Percentiles rank a stretch among this genome's conserved stretches.
phyloP scores from a whole-genome alignment of 164 flowering plant species.

The Nelumbo lutea region DNA sequence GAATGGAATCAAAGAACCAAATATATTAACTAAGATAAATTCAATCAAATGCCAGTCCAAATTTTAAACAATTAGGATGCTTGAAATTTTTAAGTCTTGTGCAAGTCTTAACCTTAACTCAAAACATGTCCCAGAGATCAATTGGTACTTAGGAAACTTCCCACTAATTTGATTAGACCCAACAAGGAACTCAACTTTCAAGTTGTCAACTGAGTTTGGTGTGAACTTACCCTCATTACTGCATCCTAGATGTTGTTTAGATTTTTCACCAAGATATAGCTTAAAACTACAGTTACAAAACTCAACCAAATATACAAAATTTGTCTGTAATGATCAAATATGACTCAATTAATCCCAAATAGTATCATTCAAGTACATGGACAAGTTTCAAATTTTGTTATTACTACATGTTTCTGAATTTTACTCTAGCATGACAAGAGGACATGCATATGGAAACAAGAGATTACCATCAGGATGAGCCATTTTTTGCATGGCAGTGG shows the following conservation, averaged over 20 bases:
- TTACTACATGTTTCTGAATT: background rate
- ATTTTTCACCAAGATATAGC: background rate
- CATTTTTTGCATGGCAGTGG: conserved; percentile 58
- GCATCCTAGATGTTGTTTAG: too few relatives aligned
- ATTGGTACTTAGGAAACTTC: too few relatives aligned
- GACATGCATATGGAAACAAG: background rate
- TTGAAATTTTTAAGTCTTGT: too few relatives aligned
- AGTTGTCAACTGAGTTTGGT: background rate
- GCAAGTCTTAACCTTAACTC: too few relatives aligned
- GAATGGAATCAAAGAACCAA: too few relatives aligned
- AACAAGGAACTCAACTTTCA: background rate
- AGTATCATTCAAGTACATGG: background rate
- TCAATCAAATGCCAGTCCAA: too few relatives aligned
- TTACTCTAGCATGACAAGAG: background rate
- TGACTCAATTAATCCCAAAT: background rate
- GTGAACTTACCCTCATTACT: background rate
- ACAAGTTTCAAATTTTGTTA: background rate
- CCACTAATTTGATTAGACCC: background rate
- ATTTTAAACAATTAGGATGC: too few relatives aligned
- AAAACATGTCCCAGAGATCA: too few relatives aligned
- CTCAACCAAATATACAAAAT: background rate
- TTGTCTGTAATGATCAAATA: background rate
- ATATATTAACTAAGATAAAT: too few relatives aligned
- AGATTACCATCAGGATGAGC: conserved; percentile 57
- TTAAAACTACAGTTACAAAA: background rate